phyloP scores from a whole-genome alignment of 1,284 basidiomycete species.

The Vanrija pseudolonga region DNA sequence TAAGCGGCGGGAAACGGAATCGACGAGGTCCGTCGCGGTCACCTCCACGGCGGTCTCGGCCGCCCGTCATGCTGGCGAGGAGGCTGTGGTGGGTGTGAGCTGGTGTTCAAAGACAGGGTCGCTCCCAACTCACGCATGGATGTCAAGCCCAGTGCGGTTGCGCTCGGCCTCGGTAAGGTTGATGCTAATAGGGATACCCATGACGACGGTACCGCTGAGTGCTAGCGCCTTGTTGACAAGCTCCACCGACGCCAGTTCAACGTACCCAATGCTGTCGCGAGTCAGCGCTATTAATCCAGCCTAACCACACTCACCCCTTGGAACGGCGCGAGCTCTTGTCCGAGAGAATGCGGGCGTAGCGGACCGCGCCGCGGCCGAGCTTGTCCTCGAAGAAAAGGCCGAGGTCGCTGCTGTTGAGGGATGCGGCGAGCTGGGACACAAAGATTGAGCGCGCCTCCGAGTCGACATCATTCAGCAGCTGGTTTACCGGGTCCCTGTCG shows the following conservation, averaged over 20 bases:
- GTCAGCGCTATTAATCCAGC: neutral
- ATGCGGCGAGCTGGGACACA: constrained; percentile 93
- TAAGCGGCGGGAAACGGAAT: constrained; percentile 36
- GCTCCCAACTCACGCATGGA: constrained; percentile 1
- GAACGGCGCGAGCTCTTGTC: constrained; percentile 88
- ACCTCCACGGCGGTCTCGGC: neutral
- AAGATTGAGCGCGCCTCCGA: constrained; percentile 96
- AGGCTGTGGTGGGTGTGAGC: neutral
- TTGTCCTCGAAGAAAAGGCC: constrained; percentile 99
- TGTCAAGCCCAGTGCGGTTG: constrained; percentile 60
- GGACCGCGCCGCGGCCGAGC: constrained; percentile 82
- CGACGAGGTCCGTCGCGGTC: neutral
- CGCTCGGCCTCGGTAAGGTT: constrained; percentile 94
- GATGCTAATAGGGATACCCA: constrained; percentile 95
- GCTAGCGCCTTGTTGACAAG: constrained; percentile 84
- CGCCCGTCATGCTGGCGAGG: neutral
- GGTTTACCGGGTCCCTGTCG: constrained; percentile 49
- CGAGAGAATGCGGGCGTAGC: constrained; percentile 92
- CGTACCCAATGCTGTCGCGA: constrained; percentile 77
- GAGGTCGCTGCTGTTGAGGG: constrained; percentile 90
- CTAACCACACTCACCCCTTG: constrained; percentile 68
- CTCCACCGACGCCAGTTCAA: constrained; percentile 87
- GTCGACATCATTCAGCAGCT: constrained; percentile 56
- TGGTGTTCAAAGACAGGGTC: neutral
- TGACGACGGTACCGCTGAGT: constrained; percentile 80